phyloP scores from a whole-genome alignment of 192 early-diverging fungal species.

The Allomyces macrogynus region DNA sequence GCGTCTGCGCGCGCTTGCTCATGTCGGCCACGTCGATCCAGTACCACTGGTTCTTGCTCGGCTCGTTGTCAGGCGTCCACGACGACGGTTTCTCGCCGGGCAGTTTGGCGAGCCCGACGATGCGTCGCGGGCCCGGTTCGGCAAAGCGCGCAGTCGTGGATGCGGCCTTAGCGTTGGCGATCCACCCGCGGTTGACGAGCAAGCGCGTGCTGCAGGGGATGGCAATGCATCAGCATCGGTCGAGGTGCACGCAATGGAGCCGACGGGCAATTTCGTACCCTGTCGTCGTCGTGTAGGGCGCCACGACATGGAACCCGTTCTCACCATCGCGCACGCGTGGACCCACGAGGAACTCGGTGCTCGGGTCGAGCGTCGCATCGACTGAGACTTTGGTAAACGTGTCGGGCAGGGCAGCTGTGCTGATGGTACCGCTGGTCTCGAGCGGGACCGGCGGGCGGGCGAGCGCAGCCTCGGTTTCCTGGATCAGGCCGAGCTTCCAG shows the following conservation, averaged over 20 bases:
- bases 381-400: slow-evolving; percentile 26
- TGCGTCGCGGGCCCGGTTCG: slow-evolving; percentile 18
- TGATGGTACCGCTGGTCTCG: not conserved
- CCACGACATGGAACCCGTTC: slow-evolving; percentile 50
- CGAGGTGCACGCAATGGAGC: not conserved
- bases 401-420: not conserved
- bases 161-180: slow-evolving; percentile 38
- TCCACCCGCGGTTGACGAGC: slow-evolving; percentile 78
- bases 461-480: slow-evolving; percentile 41
- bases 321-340: slow-evolving; percentile 47
- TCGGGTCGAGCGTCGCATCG: slow-evolving; percentile 44
- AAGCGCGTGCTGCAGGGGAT: slow-evolving; percentile 32
- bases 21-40: slow-evolving; percentile 60
- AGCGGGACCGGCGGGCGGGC: slow-evolving; percentile 38
- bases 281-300: slow-evolving; percentile 28
- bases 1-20: slow-evolving; percentile 37
- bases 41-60: slow-evolving; percentile 61
- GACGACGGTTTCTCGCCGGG: slow-evolving; percentile 33
- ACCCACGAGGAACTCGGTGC: slow-evolving; percentile 64
- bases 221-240: not conserved
- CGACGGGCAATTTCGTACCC: too few species aligned
- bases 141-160: not conserved
- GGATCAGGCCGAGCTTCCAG: slow-evolving; percentile 73
- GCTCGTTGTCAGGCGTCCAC: slow-evolving; percentile 35
- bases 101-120: slow-evolving; percentile 45